Percentiles rank a stretch among this genome's conserved stretches.
Evolutionary conservation across 2,329 filamentous ascomycete species (phyloP).

Genomic region (Ascocoryne sarcoides): DNA sequence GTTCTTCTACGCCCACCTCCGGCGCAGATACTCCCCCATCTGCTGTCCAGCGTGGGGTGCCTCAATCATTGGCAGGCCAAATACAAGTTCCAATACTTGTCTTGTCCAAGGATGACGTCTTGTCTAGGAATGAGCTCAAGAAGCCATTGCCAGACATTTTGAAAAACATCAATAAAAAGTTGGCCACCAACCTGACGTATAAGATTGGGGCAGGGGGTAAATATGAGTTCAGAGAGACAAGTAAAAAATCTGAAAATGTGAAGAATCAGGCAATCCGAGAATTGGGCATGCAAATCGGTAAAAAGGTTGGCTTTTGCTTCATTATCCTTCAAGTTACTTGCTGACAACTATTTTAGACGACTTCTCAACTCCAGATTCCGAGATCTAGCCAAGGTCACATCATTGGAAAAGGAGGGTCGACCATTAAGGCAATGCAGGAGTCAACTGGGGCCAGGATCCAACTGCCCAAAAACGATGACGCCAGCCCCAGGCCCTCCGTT

Average conservation of each 20-base stretch:
- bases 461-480: slow-evolving; percentile 71
- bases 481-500: slow-evolving; percentile 31
- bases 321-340: slow-evolving; percentile 2
- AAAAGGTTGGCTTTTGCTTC: slow-evolving; percentile 51
- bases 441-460: slow-evolving; percentile 86
- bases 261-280: slow-evolving; percentile 86
- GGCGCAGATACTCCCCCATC: slow-evolving; percentile 37
- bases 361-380: slow-evolving; percentile 70
- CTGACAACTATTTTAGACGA: slow-evolving; percentile 39
- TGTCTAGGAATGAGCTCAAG: slow-evolving; percentile 69
- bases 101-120: slow-evolving; percentile 60
- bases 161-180: slow-evolving; percentile 86
- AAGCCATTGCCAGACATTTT: slow-evolving; percentile 78
- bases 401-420: slow-evolving; percentile 84
- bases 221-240: slow-evolving; percentile 75
- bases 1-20: slow-evolving; percentile 54
- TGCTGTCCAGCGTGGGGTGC: slow-evolving; percentile 16
- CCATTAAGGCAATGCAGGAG: slow-evolving; percentile 83
- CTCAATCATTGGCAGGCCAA: slow-evolving; percentile 63
- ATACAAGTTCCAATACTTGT: slow-evolving; percentile 70
- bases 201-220: slow-evolving; percentile 62
- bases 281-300: slow-evolving; percentile 77
- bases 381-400: slow-evolving; percentile 78
- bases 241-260: slow-evolving; percentile 60
- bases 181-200: slow-evolving; percentile 77